Evolutionary conservation across 2,329 filamentous ascomycete genomes (phyloP).

Genomic region (Pezicula neosporulosa): DNA sequence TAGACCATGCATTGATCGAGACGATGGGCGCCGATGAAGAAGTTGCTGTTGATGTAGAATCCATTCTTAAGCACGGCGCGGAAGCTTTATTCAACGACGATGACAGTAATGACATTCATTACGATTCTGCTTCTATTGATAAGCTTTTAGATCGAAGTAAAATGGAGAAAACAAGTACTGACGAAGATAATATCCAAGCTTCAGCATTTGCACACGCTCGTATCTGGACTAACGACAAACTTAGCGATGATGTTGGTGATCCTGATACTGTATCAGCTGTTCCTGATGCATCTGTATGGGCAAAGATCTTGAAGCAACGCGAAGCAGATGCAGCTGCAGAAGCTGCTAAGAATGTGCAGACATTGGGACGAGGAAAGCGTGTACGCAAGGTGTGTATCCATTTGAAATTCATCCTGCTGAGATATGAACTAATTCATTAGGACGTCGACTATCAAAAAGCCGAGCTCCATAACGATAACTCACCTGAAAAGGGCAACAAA

Average conservation of each 20-base stretch:
- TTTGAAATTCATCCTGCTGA: background rate
- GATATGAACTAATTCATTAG: constrained; percentile 1
- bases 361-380: constrained; percentile 82
- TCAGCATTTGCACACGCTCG: constrained; percentile 85
- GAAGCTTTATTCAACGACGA: constrained; percentile 80
- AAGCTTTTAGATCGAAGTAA: constrained; percentile 85
- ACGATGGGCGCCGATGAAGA: constrained; percentile 84
- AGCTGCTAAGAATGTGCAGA: constrained; percentile 63
- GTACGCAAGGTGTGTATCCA: constrained; percentile 22
- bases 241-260: constrained; percentile 61
- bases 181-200: constrained; percentile 62
- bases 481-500: constrained; percentile 9
- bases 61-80: constrained; percentile 83
- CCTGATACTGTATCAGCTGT: constrained; percentile 47
- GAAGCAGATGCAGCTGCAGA: constrained; percentile 75
- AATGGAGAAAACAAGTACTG: constrained; percentile 66
- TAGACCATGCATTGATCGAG: constrained; percentile 94
- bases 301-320: constrained; percentile 80
- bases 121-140: constrained; percentile 80
- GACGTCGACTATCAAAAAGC: constrained; percentile 17
- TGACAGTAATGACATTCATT: constrained; percentile 70
- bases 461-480: constrained; percentile 11
- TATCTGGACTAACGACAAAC: constrained; percentile 84
- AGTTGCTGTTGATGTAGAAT: constrained; percentile 75
- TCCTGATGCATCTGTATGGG: constrained; percentile 75